Evolutionary conservation across 2,329 filamentous ascomycete species (phyloP).

Genomic region (Xylariaceae sp.): DNA sequence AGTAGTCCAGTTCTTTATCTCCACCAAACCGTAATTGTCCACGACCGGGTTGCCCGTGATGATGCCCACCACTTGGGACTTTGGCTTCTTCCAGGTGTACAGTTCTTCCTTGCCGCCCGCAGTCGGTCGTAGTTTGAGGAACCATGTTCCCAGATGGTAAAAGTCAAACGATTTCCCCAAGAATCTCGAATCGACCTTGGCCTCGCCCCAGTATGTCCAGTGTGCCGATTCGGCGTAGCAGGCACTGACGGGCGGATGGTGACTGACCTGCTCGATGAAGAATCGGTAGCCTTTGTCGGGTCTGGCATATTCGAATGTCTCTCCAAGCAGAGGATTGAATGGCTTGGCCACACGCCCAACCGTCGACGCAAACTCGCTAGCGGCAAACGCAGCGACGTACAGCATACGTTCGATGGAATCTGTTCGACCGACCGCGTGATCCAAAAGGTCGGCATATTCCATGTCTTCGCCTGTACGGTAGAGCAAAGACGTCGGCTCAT

Average conservation of each 20-base stretch:
- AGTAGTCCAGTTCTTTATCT: conserved; percentile 95
- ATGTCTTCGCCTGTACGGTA: conserved; percentile 96
- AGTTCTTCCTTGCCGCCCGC: conserved; percentile 74
- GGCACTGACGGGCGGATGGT: conserved; percentile 91
- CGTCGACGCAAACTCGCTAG: conserved; percentile 93
- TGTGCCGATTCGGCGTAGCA: conserved; percentile 86
- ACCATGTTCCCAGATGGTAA: conserved; percentile 95
- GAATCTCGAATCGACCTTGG: conserved; percentile 91
- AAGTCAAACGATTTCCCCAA: conserved; percentile 97
- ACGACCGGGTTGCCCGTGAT: conserved; percentile 94
- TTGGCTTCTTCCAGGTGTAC: conserved; percentile 99
- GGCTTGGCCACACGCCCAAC: conserved; percentile 96
- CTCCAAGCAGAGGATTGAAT: conserved; percentile 92
- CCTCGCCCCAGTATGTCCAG: conserved; percentile 98
- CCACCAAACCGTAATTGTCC: conserved; percentile 97
- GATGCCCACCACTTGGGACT: conserved; percentile 94
- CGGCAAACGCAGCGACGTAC: conserved; percentile 92
- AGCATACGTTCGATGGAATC: conserved; percentile 90
- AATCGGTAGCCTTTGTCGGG: conserved; percentile 98
- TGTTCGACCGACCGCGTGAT: conserved; percentile 75
- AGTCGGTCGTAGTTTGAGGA: conserved; percentile 74
- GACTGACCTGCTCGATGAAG: conserved; percentile 97
- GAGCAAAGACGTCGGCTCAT: conserved; percentile 91
- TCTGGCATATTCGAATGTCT: conserved; percentile 93
- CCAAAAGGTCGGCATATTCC: conserved; percentile 92